Percentiles rank a stretch among this genome's conserved stretches.
phyloP scores from a whole-genome alignment of 352 stramenopile species.

The Globisporangium alternatum region DNA sequence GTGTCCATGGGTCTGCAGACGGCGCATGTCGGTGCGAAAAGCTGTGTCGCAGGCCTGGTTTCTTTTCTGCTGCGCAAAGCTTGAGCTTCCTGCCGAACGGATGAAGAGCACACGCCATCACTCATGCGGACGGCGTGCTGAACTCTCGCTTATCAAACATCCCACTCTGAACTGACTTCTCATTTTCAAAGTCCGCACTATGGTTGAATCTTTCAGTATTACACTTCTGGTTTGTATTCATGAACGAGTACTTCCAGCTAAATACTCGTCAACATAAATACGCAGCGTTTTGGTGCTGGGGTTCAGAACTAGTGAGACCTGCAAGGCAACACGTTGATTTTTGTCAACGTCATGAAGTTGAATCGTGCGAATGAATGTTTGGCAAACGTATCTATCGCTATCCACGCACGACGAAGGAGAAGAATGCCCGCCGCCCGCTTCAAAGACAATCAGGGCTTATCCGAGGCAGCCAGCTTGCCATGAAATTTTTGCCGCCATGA shows the following conservation, averaged over 20 bases:
- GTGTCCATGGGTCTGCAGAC: background rate
- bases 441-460: too few relatives aligned
- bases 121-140: background rate
- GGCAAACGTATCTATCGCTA: too few relatives aligned
- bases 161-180: background rate
- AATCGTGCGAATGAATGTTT: too few relatives aligned
- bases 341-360: too few relatives aligned
- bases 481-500: too few relatives aligned
- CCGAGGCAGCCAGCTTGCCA: too few relatives aligned
- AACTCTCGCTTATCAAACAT: background rate
- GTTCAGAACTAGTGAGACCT: background rate
- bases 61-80: background rate
- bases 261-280: background rate
- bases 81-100: background rate
- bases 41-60: background rate
- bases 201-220: background rate
- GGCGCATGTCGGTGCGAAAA: too few relatives aligned
- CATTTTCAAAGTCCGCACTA: background rate
- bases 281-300: background rate
- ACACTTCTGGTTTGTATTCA: background rate
- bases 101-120: slow-evolving; percentile 5
- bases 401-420: too few relatives aligned
- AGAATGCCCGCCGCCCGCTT: too few relatives aligned
- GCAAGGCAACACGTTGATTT: too few relatives aligned
- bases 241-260: background rate